Evolutionary conservation across 495 filamentous ascomycete species (phyloP).

Genomic region (Bombardia bombarda): DNA sequence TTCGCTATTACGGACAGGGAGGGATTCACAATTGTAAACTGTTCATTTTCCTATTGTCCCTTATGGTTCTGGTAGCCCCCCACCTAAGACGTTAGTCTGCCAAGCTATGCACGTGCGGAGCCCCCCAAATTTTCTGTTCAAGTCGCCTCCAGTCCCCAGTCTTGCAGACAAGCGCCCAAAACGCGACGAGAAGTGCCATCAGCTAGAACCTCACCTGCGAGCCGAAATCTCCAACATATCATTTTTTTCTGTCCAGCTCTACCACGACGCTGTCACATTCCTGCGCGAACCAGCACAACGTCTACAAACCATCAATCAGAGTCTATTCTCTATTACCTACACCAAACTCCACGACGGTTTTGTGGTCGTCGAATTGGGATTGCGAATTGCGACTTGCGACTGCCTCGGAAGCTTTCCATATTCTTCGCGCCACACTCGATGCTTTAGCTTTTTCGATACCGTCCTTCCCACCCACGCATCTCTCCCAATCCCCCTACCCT

Average conservation of each 20-base stretch:
- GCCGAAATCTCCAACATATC: background rate
- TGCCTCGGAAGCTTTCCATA: background rate
- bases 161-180: background rate
- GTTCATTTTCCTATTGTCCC: no score
- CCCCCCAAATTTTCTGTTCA: conserved; percentile 5
- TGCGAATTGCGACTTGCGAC: background rate
- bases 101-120: background rate
- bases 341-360: background rate
- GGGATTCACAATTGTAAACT: no score
- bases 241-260: background rate
- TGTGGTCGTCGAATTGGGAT: background rate
- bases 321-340: background rate
- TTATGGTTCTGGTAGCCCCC: no score
- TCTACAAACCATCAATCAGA: no score
- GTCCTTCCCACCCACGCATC: background rate
- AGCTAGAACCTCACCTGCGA: background rate
- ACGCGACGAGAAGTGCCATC: background rate
- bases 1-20: conserved; percentile 1
- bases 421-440: conserved; percentile 4
- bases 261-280: background rate
- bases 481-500: conserved; percentile 1
- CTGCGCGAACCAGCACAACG: no score
- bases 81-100: no score
- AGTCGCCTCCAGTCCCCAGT: background rate
- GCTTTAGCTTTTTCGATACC: conserved; percentile 1